Base-by-base conservation (phyloP, 805 yeast genomes). In the Ogataea salicorniae region DNA sequence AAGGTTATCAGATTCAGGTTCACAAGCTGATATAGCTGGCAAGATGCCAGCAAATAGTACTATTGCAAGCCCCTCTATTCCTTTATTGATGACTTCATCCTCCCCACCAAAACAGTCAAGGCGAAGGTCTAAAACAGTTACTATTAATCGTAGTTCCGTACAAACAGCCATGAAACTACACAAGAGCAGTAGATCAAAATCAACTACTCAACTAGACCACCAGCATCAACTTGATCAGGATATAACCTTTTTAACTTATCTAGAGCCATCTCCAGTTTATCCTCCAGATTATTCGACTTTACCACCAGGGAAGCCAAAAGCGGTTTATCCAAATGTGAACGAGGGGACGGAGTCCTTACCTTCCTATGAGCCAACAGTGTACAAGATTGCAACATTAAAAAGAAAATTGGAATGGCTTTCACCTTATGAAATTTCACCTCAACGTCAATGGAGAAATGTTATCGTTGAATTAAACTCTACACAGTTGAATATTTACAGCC, bases 391-490 rank as follows among this genome's bases (percentile, higher is more conserved):
- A 0, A 57, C 77, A 1, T 74, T 84, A 1, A 62, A 76, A 6
- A 71, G 90, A 56, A 91, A 90, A 60, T 58, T 75, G 41, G 97
- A 90, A 64, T 81, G 90, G 84, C 51, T 79, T 1, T 75, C 87
- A 4, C 97, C 97, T 0, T 85, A 83, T 60, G 90, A 84, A 55
- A 70, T 80, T 2, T 75, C 95, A 0, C 73, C 80, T 2, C 63
- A 72, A 8, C 72, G 96, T 51, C 74, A 79, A 11, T 91, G 98
- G 98, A 76, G 73, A 55, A 70, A 75, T 39, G 75, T 76, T 39
- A 71, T 85, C 20, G 72, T 88, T 64, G 95, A 86, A 59, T 70
- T 91, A 43, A 89, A 91, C 70, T 87, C 92, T 17, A 91, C 97
- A 1, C 96, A 88, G 67, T 68, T 91, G 34, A 86, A 86, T 63